Percentiles rank a stretch among this genome's conserved stretches.
Conservation (phyloP, 768 basidiomycete species). For the Jaapia argillacea region DNA sequence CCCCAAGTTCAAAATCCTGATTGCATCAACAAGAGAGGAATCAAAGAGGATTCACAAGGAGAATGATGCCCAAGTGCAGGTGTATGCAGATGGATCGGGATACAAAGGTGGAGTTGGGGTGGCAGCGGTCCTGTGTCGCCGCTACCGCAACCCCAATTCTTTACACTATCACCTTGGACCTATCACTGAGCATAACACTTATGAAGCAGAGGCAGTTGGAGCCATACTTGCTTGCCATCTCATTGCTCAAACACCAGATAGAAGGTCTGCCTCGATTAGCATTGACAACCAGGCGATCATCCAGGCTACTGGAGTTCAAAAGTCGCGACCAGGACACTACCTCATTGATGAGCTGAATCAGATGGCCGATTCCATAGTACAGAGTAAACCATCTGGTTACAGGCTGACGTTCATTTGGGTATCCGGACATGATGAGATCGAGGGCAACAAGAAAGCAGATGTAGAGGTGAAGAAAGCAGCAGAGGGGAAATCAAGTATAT, state of each 20-base stretch:
- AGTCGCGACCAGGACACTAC: neutral
- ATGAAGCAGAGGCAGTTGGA: constrained; percentile 9
- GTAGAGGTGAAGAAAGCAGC: constrained; percentile 14
- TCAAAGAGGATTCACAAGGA: neutral
- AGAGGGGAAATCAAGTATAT: neutral
- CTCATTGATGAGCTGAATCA: neutral
- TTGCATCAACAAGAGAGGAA: neutral
- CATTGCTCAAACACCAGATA: neutral
- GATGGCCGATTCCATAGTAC: neutral
- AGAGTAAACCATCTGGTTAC: neutral
- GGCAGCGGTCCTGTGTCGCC: constrained; percentile 3
- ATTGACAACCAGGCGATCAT: constrained; percentile 9
- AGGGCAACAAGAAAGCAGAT: constrained; percentile 15
- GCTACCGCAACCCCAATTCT: neutral
- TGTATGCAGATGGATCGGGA: constrained; percentile 14
- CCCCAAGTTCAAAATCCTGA: neutral
- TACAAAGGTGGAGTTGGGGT: constrained; percentile 9
- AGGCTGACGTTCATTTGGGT: constrained; percentile 8
- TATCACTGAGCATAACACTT: constrained; percentile 10
- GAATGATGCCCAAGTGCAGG: neutral
- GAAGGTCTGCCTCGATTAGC: constrained; percentile 3
- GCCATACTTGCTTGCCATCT: constrained; percentile 7
- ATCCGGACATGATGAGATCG: constrained; percentile 9
- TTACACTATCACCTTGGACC: constrained; percentile 3
- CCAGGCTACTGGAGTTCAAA: neutral